Evolutionary conservation across 352 stramenopile genomes (phyloP), one percentile per base, ranked within the genome.

Genomic region (Plasmopara halstedii): DNA sequence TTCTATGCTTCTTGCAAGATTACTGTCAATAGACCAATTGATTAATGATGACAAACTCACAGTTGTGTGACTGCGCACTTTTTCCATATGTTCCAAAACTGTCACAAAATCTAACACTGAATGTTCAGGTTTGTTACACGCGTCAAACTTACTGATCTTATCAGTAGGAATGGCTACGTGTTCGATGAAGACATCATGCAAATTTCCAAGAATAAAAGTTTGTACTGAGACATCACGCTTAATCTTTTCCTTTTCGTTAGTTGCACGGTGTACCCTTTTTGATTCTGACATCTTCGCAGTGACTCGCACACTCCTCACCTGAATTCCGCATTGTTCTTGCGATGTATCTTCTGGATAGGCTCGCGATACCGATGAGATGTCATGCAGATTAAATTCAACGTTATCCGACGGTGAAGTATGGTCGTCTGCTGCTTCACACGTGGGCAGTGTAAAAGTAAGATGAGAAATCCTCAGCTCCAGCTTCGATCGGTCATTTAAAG

Each of bases 271-370:
- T 14, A 34, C 27, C 22, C 45, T 5, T 33, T 50, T 46, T 10
- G 46, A 42, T 17, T 58, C 38, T n/a, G 42, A 3, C 55, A 63
- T 63, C 10, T 55, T 49, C 5, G 75, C 77, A 6, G 71, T 58
- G 3, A 86, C 50, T 10, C 72, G 53, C 1, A 83, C 27, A 25
- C 45, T 42, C 2, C 63, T 57, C 2, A 74, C 31, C 26, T 69
- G 58, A 35, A 87, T 62, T 0, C 67, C 47, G 15, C 76, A 51
- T 26, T 89, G 74, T 36, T 89, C 77, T 5, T 78, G 46, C 0
- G 47, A 58, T 11, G 29, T 25, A 21, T 83, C 46, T 7, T 66
- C 56, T 0, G 71, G 59, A 23, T 72, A 81, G 1, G 49, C 37
- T 8, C 72, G 62, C 10, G 78, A 90, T 2, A 39, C 48, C 6